A percentile compares a stretch with the other conserved stretches of the same genome.
Evolutionary conservation across 2,329 filamentous ascomycete genomes (phyloP).

Genomic region (Gliomastix tumulicola): DNA sequence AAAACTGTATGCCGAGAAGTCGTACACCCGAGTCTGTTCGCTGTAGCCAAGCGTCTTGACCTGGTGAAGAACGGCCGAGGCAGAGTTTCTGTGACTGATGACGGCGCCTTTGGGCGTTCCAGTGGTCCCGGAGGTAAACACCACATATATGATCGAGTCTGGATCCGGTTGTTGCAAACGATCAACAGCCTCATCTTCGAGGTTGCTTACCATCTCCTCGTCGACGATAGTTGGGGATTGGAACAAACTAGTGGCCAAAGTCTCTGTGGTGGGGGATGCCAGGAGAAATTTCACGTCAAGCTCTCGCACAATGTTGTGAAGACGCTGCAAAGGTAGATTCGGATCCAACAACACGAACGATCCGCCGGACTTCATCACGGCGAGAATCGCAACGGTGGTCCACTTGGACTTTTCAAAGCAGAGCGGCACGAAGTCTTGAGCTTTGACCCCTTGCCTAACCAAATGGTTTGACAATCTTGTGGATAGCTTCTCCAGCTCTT

Average conservation of each 20-base stretch:
- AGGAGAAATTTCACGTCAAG: neutral
- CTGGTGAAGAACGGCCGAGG: slow-evolving; percentile 3
- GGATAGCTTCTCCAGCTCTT: slow-evolving; percentile 1
- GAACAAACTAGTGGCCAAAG: too few species aligned
- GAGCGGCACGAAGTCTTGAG: slow-evolving; percentile 9
- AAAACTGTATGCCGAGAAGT: slow-evolving; percentile 9
- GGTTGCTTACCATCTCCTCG: neutral
- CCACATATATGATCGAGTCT: slow-evolving; percentile 7
- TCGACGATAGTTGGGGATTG: neutral
- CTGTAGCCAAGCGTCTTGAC: neutral
- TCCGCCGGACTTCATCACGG: slow-evolving; percentile 12
- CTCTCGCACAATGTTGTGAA: neutral
- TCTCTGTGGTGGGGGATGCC: too few species aligned
- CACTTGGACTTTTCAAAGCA: slow-evolving; percentile 11
- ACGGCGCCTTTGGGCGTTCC: slow-evolving; percentile 13
- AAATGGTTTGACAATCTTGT: neutral
- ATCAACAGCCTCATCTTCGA: too few species aligned
- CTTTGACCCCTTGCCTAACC: slow-evolving; percentile 4
- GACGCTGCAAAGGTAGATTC: slow-evolving; percentile 1
- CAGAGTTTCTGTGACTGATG: slow-evolving; percentile 8
- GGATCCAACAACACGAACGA: slow-evolving; percentile 13
- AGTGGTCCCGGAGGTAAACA: slow-evolving; percentile 15
- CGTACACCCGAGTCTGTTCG: neutral
- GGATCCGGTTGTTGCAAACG: too few species aligned
- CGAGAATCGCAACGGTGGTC: slow-evolving; percentile 10